A percentile compares a stretch with the other conserved stretches of the same genome.
These are phyloP conservation scores for Rhododendron vialii DNA, from an alignment of 148 eudicot genomes.

Conservation along the genomic window DNA sequence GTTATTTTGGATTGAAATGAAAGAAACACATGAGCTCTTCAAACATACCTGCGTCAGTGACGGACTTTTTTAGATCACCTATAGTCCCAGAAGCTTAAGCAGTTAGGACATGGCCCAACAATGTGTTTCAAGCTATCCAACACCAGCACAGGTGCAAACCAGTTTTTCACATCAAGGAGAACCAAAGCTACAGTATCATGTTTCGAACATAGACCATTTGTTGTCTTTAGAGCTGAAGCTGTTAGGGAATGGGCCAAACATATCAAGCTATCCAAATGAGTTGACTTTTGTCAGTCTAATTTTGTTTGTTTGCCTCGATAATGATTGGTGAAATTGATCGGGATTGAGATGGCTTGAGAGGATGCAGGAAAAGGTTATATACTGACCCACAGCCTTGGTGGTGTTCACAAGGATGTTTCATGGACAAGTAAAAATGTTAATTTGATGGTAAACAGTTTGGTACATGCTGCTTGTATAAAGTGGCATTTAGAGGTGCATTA, in stretches of 20 bases:
- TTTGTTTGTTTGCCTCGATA: neutral
- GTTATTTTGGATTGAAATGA: neutral
- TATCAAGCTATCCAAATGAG: neutral
- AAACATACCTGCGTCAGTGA: neutral
- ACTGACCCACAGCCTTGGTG: neutral
- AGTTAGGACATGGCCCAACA: neutral
- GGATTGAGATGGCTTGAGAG: conserved; percentile 1
- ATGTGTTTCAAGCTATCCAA: neutral
- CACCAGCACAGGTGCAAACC: neutral
- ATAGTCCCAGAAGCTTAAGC: neutral
- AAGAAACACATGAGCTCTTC: neutral
- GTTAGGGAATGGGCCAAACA: neutral
- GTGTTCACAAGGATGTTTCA: neutral
- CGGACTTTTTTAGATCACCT: neutral
- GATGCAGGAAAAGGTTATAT: neutral
- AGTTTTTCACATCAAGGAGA: neutral
- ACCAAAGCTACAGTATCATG: neutral
- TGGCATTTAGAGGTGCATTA: neutral
- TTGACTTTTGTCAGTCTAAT: neutral
- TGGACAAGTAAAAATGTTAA: neutral
- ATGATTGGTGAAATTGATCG: neutral
- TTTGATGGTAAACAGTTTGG: neutral
- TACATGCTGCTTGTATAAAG: neutral
- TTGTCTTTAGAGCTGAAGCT: neutral
- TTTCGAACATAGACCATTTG: neutral